Conservation (phyloP, 192 early-diverging fungal genomes). For the Powellomyces hirtus region DNA sequence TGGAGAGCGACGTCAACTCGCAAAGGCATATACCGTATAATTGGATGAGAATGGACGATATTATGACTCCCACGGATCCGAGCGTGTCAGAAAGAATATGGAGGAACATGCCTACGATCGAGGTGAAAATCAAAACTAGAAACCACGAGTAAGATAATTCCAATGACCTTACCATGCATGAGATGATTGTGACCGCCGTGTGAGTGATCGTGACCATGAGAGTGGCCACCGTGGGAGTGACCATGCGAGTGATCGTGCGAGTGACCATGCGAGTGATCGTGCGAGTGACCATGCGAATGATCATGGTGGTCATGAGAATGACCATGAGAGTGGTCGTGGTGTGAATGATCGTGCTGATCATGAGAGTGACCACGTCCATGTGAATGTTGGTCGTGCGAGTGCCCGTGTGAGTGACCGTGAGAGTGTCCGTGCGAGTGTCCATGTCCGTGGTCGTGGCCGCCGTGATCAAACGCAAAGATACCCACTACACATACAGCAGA, state of each 20-base stretch:
- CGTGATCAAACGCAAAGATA: constrained; percentile 86
- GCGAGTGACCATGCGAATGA: not conserved
- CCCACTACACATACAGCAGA: constrained; percentile 58
- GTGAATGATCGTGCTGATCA: constrained; percentile 47
- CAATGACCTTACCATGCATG: constrained; percentile 66
- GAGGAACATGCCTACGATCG: constrained; percentile 71
- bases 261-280: not conserved
- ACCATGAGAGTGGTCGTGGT: constrained; percentile 46
- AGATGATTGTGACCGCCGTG: constrained; percentile 64
- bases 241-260: not conserved
- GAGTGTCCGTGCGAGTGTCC: constrained; percentile 52
- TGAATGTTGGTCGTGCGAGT: not conserved
- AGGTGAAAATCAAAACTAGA: not conserved
- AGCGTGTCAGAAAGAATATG: constrained; percentile 94
- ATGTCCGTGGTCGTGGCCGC: constrained; percentile 56
- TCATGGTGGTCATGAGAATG: constrained; percentile 17
- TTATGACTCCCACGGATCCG: constrained; percentile 93
- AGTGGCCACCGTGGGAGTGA: not conserved
- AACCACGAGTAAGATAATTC: not conserved
- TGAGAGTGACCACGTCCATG: not conserved
- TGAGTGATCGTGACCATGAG: constrained; percentile 24
- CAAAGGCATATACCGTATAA: constrained; percentile 56
- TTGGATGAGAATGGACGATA: constrained; percentile 87
- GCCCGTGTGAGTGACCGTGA: constrained; percentile 23
- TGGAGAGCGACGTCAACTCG: not conserved